phyloP scores from a whole-genome alignment of 179 eudicot species.

The Corrigiola litoralis region DNA sequence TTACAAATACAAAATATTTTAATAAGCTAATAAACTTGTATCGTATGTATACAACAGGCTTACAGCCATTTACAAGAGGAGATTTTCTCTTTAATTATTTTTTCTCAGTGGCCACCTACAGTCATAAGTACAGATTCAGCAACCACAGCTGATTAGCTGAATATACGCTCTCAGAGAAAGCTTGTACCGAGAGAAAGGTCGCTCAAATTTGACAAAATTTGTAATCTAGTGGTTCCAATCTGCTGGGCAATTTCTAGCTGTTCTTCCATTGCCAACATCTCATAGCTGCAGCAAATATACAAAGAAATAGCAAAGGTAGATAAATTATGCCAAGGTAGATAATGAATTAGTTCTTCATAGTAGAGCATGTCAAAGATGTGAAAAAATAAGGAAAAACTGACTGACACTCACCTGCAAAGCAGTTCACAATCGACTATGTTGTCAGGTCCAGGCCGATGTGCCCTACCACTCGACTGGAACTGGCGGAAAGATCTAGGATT shows the following conservation, averaged over 20 bases:
- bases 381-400: not conserved
- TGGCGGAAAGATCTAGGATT: constrained; percentile 89
- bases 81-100: too few relatives aligned
- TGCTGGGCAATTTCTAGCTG: constrained; percentile 88
- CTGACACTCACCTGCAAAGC: constrained; percentile 66
- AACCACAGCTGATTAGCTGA: not conserved
- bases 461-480: constrained; percentile 80
- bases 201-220: constrained; percentile 68
- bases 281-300: constrained; percentile 54
- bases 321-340: not conserved
- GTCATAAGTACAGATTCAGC: not conserved
- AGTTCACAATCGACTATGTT: constrained; percentile 90
- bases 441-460: constrained; percentile 98
- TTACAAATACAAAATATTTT: not conserved
- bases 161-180: constrained; percentile 52
- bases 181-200: constrained; percentile 85
- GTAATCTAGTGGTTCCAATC: constrained; percentile 84
- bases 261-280: constrained; percentile 80
- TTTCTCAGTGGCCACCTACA: too few relatives aligned
- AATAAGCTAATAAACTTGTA: not conserved
- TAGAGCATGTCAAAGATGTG: not conserved
- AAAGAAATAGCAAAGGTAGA: not conserved
- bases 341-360: not conserved
- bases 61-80: constrained; percentile 17
- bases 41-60: constrained; percentile 3